A percentile compares a stretch with the other conserved stretches of the same genome.
Conservation (phyloP, 2,329 filamentous ascomycete species). For the Trichoderma pleuroti region DNA sequence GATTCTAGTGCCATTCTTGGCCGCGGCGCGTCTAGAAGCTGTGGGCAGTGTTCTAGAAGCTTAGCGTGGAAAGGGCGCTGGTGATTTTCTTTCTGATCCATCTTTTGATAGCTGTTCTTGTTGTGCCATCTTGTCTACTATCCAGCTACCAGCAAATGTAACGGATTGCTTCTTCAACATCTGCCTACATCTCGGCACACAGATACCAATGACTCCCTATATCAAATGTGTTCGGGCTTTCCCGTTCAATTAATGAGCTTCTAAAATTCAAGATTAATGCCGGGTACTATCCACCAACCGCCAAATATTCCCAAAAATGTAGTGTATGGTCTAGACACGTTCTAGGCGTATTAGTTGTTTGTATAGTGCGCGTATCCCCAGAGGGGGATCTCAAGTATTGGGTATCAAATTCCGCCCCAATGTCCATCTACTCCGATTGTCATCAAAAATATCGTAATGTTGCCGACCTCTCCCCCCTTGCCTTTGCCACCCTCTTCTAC, state of each 20-base stretch:
- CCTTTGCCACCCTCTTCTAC: not conserved
- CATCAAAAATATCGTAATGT: constrained; percentile 5
- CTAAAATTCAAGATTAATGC: not conserved
- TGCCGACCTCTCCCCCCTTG: not conserved
- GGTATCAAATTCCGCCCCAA: constrained; percentile 13
- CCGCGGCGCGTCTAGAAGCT: not conserved
- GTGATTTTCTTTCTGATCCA: too few species aligned
- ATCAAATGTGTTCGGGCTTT: not conserved
- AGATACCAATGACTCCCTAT: not conserved
- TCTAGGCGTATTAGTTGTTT: constrained; percentile 10
- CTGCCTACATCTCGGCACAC: not conserved
- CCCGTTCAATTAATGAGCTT: not conserved
- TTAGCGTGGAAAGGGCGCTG: not conserved
- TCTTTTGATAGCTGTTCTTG: too few species aligned
- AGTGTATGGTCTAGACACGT: not conserved
- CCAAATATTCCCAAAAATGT: not conserved
- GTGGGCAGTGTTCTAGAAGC: not conserved
- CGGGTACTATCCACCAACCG: not conserved
- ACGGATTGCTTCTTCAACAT: not conserved
- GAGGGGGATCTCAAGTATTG: not conserved
- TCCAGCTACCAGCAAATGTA: not conserved
- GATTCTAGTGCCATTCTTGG: not conserved
- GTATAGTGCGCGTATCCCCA: not conserved
- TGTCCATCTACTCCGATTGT: constrained; percentile 7
- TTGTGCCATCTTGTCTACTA: not conserved